These are phyloP conservation scores for Globisporangium carolinianum DNA, from an alignment of 352 stramenopile genomes.

Conservation along the genomic window DNA sequence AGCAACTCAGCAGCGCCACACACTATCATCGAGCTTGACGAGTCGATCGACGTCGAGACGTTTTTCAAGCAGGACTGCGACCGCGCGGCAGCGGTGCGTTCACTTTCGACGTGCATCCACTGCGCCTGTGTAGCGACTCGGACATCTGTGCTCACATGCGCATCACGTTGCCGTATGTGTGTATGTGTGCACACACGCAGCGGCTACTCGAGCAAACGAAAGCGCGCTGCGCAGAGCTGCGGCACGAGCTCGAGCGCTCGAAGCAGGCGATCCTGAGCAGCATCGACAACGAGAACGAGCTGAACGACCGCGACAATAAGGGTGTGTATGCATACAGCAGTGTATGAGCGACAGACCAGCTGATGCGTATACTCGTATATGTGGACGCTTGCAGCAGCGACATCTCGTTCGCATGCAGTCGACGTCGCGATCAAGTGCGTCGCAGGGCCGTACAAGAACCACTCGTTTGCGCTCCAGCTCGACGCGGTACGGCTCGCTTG, in stretches of 20 bases:
- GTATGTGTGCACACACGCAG: constrained; percentile 13
- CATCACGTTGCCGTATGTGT: neutral
- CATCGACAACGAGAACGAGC: constrained; percentile 54
- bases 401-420: constrained; percentile 31
- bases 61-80: constrained; percentile 17
- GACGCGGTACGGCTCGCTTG: constrained; percentile 25
- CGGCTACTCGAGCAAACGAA: constrained; percentile 56
- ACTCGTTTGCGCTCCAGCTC: constrained; percentile 52
- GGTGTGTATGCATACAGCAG: neutral
- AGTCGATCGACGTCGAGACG: constrained; percentile 16
- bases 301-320: constrained; percentile 15
- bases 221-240: constrained; percentile 33
- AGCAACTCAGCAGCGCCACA: neutral
- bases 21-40: constrained; percentile 10
- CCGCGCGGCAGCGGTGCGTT: constrained; percentile 12
- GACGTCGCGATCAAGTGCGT: constrained; percentile 47
- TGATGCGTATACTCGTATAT: neutral
- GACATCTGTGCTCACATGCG: neutral
- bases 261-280: constrained; percentile 50
- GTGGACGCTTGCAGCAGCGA: constrained; percentile 6
- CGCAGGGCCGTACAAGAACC: constrained; percentile 49
- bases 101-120: neutral
- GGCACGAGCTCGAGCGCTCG: constrained; percentile 37
- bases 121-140: too few relatives aligned
- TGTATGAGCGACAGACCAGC: neutral